These are phyloP conservation scores for Cercospora zeina DNA, from an alignment of 2,329 filamentous ascomycete genomes.

Conservation along the genomic window DNA sequence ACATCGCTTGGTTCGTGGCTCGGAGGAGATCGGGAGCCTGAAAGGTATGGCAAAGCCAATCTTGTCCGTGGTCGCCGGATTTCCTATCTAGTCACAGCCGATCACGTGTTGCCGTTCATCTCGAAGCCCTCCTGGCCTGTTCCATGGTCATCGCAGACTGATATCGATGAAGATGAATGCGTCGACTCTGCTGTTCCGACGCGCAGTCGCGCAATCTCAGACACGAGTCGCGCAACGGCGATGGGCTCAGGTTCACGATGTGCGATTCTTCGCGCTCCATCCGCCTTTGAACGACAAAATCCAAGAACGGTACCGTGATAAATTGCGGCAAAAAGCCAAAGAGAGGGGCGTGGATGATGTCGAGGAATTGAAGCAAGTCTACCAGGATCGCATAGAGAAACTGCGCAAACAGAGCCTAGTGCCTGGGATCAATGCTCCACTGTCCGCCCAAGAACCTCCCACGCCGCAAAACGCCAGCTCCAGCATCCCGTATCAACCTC, in stretches of 20 bases:
- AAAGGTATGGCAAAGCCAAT: neutral
- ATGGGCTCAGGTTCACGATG: slow-evolving; percentile 89
- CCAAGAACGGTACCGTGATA: slow-evolving; percentile 81
- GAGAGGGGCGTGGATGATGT: slow-evolving; percentile 68
- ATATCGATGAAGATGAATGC: slow-evolving; percentile 20
- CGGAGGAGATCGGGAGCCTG: neutral
- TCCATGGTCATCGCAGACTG: neutral
- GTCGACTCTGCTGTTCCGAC: slow-evolving; percentile 31
- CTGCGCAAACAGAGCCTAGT: slow-evolving; percentile 67
- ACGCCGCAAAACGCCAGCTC: slow-evolving; percentile 28
- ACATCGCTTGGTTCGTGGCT: neutral
- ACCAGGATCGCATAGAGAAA: slow-evolving; percentile 77
- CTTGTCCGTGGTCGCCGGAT: neutral
- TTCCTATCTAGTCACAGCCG: neutral
- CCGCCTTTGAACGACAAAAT: slow-evolving; percentile 56
- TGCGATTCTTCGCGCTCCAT: slow-evolving; percentile 84
- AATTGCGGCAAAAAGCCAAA: slow-evolving; percentile 79
- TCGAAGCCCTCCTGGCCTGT: neutral
- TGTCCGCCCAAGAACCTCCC: slow-evolving; percentile 37
- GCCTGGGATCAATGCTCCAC: slow-evolving; percentile 51
- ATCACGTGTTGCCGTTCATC: neutral
- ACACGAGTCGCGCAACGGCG: slow-evolving; percentile 62
- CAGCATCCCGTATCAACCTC: slow-evolving; percentile 40
- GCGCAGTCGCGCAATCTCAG: slow-evolving; percentile 24
- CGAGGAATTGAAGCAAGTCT: slow-evolving; percentile 75